Evolutionary conservation across 306 rosid genomes (phyloP), one percentile per base, ranked within the genome.

Genomic region (Cucumis hystrix): DNA sequence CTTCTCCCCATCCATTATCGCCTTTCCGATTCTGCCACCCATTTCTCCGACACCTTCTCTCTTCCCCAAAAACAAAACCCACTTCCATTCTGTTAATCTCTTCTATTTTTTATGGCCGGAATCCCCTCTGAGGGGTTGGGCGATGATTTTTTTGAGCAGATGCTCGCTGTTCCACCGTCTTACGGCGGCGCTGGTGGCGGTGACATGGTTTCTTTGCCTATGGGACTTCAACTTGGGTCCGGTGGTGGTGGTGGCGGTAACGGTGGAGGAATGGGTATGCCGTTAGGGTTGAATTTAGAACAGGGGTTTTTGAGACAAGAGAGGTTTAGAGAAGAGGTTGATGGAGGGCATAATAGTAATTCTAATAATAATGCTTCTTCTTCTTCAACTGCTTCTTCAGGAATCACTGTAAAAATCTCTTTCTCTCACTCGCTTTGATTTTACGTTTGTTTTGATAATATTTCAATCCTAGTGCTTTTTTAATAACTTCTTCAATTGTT

Each of bases 221-320:
- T 88, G 87, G 85, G 52, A 56, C 61, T 91, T 39, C 98, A 87
- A 80, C 60, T 93, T 17, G 96, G 93, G 0, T 86, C 93, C 63
- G 79, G 83, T 7, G 68, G 70, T 11, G 82, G 80, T 3, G 78
- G 75, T 2, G 78, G 79, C 25, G 77, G 64, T 1, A 62, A 30
- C 30, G 86, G 82, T 39, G 40, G 79, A 58, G 67, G 66, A 28
- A 75, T 75, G 33, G 67, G 67, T n/a, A 84, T 92, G 88, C 97
- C 98, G 28, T 76, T 92, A 81, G 96, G 97, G 10, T 76, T 95
- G 83, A 89, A 92, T 82, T 89, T 90, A 81, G 98, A 95, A 77
- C 98, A 84, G 67, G 80, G 84, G 0, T 95, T 95, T 74, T 70
- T 90, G 14, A 74, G 87, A 11, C 92, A 84, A 3, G 91, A 86